Conservation (phyloP, 129 eudicot species). For the Gnaphalium uliginosum region DNA sequence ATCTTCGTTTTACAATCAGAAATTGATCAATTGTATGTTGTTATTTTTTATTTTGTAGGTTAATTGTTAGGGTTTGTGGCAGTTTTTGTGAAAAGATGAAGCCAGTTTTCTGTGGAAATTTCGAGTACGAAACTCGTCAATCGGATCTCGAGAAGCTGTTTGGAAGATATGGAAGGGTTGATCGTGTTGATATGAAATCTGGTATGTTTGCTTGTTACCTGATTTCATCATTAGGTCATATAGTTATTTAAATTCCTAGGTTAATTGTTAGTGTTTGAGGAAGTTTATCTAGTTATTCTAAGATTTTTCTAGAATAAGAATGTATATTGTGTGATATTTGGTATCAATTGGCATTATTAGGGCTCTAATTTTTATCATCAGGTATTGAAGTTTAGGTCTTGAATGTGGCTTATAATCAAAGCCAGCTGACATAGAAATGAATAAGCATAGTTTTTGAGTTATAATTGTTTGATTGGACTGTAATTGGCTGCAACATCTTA, state of each 20-base stretch:
- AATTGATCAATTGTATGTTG: neutral
- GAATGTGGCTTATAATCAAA: too few relatives aligned
- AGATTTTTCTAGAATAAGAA: neutral
- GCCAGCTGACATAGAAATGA: too few relatives aligned
- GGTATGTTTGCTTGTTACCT: slow-evolving; percentile 37
- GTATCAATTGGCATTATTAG: neutral
- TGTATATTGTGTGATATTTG: neutral
- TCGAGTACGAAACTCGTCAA: slow-evolving; percentile 88
- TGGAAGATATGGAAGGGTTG: slow-evolving; percentile 83
- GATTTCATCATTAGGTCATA: neutral
- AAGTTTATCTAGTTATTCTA: neutral
- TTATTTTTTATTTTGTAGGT: neutral
- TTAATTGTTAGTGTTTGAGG: neutral
- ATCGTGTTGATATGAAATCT: slow-evolving; percentile 92
- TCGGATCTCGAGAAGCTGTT: slow-evolving; percentile 79
- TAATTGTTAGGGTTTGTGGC: neutral
- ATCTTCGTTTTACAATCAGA: neutral
- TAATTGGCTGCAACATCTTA: neutral
- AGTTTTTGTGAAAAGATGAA: slow-evolving; percentile 48
- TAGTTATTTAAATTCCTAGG: neutral
- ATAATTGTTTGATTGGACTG: neutral
- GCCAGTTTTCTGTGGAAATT: slow-evolving; percentile 84
- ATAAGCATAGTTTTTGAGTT: too few relatives aligned
- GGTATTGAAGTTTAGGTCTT: neutral
- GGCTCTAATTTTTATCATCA: neutral